These are phyloP conservation scores for Ligustrum vulgare DNA, from an alignment of 257 asterid genomes.

Conservation along the genomic window DNA sequence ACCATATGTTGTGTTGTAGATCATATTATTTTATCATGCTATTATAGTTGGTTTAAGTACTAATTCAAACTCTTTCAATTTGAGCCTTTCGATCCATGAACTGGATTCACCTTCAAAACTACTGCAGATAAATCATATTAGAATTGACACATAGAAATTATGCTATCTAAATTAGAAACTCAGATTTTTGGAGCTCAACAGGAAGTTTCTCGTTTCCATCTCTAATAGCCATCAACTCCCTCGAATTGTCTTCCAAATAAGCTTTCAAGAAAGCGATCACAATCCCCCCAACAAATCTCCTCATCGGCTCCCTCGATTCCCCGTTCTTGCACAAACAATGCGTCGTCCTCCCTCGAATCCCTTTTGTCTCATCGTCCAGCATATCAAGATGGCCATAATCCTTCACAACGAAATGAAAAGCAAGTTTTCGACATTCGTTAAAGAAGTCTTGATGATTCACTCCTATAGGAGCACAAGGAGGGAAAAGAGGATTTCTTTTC, in stretches of 20 bases:
- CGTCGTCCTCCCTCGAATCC: conserved; percentile 62
- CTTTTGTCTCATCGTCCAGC: conserved; percentile 76
- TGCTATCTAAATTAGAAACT: conserved; percentile 25
- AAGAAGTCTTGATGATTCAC: conserved; percentile 82
- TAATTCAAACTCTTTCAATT: neutral
- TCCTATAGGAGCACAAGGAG: conserved; percentile 85
- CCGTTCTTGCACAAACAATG: conserved; percentile 83
- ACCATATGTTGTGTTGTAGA: no score
- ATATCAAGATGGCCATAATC: conserved; percentile 85
- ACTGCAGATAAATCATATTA: neutral
- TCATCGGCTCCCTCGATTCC: conserved; percentile 68
- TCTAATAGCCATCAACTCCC: conserved; percentile 48
- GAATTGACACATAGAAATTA: neutral
- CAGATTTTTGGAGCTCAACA: conserved; percentile 53
- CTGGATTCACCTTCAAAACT: neutral
- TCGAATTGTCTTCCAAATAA: conserved; percentile 51
- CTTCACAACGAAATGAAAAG: conserved; percentile 66
- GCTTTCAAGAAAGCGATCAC: conserved; percentile 72
- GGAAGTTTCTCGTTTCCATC: conserved; percentile 52
- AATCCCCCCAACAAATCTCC: conserved; percentile 75
- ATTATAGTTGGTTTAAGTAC: no score
- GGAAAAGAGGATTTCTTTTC: conserved; percentile 62
- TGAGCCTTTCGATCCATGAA: no score
- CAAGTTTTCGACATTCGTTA: conserved; percentile 60
- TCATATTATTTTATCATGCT: no score